Evolutionary conservation across 306 rosid genomes (phyloP), one percentile per base, ranked within the genome.

Genomic region (Herpetospermum pedunculosum): DNA sequence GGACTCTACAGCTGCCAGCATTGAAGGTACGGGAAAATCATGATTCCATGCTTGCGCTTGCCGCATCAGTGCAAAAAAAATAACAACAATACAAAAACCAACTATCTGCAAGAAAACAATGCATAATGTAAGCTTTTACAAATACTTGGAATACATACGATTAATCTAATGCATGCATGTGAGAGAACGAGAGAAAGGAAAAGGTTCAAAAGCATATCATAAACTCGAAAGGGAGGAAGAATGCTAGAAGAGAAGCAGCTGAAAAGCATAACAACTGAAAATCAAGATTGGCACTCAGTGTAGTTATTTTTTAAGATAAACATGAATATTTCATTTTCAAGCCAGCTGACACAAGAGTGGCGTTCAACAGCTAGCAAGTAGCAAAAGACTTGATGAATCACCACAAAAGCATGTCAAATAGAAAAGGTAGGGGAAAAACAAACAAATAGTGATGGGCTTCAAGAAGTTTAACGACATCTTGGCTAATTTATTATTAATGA

Each of bases 11-110:
- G 96, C 90, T 49, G 80, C 70, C 77, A 91, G 88, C 88, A 91
- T 77, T 14, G 97, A 88, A 57, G 97, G 99, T 82, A 91, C 84
- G 28, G 82, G 89, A 68, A 84, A 82, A 82, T 88, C 88, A 80
- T 50, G 80, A 82, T 94, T 96, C 95, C 95, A 91, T 49, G 92
- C 83, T 80, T 76, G 87, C 70, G 95, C 92, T 85, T 94, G 99
- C 81, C 82, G 91, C 97, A 91, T 91, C 76, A 91, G 78, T 55
- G 96, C 96, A 77, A 87, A 91, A 81, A 91, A 88, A 79, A 88
- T 68, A 76, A 91, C 85, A 10, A 84, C 97, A 74, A 89, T 76
- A 69, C 96, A 88, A 81, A 91, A 83, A 76, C 99, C 95, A 82
- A 77, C 85, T 80, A 94, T 85, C 99, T 94, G 96, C 96, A 91